These are phyloP conservation scores for Metarhizium robertsii DNA, from an alignment of 2,329 filamentous ascomycete genomes.

Conservation along the genomic window DNA sequence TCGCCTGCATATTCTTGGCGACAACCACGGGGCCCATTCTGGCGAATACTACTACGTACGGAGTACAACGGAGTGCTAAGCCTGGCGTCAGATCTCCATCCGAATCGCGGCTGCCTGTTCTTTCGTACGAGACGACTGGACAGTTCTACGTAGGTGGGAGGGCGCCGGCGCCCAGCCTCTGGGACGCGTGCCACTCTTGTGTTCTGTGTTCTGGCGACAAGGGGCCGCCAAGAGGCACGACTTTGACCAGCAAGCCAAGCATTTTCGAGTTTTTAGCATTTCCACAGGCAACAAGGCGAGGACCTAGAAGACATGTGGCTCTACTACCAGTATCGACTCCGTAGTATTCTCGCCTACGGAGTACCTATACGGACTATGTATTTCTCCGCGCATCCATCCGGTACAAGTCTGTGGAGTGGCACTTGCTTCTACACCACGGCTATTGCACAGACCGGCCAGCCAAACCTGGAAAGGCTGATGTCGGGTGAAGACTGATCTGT, in stretches of 20 bases:
- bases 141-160: not conserved
- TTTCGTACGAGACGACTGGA: conserved; percentile 4
- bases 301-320: not conserved
- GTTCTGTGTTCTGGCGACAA: not conserved
- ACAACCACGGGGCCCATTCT: not conserved
- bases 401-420: too few relatives aligned
- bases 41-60: not conserved
- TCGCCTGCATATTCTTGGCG: not conserved
- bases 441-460: too few relatives aligned
- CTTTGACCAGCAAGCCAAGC: not conserved
- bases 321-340: not conserved
- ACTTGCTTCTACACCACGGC: too few relatives aligned
- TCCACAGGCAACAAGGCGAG: not conserved
- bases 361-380: not conserved
- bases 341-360: not conserved
- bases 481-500: not conserved
- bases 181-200: too few relatives aligned
- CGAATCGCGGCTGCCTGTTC: conserved; percentile 3
- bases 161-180: too few relatives aligned
- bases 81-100: conserved; percentile 1
- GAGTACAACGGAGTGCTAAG: too few relatives aligned
- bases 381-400: too few relatives aligned
- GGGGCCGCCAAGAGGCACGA: not conserved
- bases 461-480: too few relatives aligned
- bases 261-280: not conserved